These are phyloP conservation scores for Scenedesmus sp. DNA, from an alignment of 163 green algal genomes.

Conservation along the genomic window DNA sequence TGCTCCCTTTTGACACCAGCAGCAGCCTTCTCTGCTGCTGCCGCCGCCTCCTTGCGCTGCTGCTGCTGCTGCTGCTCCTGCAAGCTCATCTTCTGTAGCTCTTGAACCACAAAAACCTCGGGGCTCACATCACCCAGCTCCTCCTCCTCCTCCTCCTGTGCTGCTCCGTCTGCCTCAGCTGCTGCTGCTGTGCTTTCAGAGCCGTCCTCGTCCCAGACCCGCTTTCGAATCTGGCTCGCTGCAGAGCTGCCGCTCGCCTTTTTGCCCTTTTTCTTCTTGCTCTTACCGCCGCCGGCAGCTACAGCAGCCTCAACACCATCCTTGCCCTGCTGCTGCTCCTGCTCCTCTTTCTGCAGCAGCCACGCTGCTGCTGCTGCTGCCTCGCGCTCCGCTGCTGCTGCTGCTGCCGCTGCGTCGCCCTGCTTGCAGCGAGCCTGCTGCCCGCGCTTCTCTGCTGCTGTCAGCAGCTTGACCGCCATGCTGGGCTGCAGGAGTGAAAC, in stretches of 20 bases:
- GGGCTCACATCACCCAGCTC: neutral
- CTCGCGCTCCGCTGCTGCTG: neutral
- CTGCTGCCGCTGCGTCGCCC: neutral
- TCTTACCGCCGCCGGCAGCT: neutral
- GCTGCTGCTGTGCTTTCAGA: neutral
- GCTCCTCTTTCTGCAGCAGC: neutral
- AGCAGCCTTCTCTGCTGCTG: neutral
- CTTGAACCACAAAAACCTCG: slow-evolving; percentile 2
- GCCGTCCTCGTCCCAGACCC: slow-evolving; percentile 5
- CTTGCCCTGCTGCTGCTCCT: neutral
- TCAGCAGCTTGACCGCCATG: slow-evolving; percentile 36
- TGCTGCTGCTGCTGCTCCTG: neutral
- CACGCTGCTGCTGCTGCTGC: slow-evolving; percentile 1
- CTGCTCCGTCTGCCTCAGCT: neutral
- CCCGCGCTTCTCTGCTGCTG: slow-evolving; percentile 32
- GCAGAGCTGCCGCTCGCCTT: neutral
- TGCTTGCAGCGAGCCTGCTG: slow-evolving; percentile 15
- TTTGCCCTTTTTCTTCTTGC: slow-evolving; percentile 2
- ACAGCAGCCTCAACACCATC: neutral
- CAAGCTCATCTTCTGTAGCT: neutral
- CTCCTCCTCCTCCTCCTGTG: neutral
- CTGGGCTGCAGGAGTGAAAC: slow-evolving; percentile 10
- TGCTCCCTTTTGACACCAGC: neutral
- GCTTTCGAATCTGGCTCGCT: neutral
- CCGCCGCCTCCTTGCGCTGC: neutral